Base-by-base conservation (phyloP, 208 protist species). In the Trypanosoma mega region DNA sequence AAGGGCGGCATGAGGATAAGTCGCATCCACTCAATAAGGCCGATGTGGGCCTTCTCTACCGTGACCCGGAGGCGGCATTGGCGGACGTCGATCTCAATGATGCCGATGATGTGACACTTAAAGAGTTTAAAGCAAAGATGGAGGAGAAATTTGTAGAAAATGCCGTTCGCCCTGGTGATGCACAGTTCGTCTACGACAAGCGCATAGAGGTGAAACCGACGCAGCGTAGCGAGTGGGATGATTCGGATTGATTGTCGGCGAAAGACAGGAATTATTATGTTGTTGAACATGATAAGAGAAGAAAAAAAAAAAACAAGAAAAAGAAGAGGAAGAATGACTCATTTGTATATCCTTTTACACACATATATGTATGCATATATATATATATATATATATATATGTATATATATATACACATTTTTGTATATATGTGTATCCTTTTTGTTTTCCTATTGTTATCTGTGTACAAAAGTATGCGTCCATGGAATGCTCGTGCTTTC, bases 101-200 rank as follows among this genome's bases (percentile, higher is more conserved):
- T 47, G 88, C 87, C 6, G 88, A 94, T 63, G 88, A 94, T 26
- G 56, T 91, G n/a, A 94, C 85, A 8, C 59, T 94, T 33, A 68
- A 84, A 9, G 86, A 94, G 65, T 94, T 94, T 63, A 97, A 97
- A 41, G 80, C 78, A 34, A 80, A 81, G 12, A 97, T 97, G 91
- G 74, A 93, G 41, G 75, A 86, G 29, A 76, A 63, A 26, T 97
- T 97, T 58, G 54, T 80, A 18, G 72, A 69, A 33, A 78, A 92
- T 39, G 74, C 53, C 4, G 11, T 97, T 18, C 78, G 76, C 45
- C 86, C 91, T n/a, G 91, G 86, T 36, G 86, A 97, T 45, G 61
- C 71, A 0, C 82, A 78, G 9, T 97, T 92, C 59, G 71, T 85
- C 24, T 97, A 97, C 68, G 91, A 97, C 72, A 85, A 81, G 37